Conservation (phyloP, 2,329 filamentous ascomycete species). For the Pleomassaria siparia region DNA sequence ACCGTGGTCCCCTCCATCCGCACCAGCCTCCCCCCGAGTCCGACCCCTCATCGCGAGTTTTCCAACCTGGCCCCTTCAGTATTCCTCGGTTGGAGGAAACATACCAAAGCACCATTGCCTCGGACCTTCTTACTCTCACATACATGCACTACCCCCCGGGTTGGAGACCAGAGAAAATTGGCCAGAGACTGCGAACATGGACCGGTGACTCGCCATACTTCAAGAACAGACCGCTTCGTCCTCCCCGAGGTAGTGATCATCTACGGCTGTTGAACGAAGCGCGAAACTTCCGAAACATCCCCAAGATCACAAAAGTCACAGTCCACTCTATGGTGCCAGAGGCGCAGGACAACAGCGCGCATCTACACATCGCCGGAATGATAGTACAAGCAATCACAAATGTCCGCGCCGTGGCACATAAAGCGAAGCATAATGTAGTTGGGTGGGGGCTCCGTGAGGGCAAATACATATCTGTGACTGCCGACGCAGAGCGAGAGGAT, state of each 20-base stretch:
- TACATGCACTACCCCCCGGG: constrained; percentile 87
- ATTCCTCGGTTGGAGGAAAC: constrained; percentile 86
- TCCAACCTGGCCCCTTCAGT: constrained; percentile 87
- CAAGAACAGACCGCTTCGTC: constrained; percentile 83
- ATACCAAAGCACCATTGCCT: constrained; percentile 80
- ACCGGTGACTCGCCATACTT: constrained; percentile 91
- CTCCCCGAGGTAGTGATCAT: constrained; percentile 74
- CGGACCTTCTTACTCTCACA: constrained; percentile 84
- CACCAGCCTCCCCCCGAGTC: constrained; percentile 85
- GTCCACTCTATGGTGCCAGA: constrained; percentile 73
- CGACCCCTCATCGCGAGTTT: constrained; percentile 84
- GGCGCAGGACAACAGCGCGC: constrained; percentile 69
- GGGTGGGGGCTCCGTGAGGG: constrained; percentile 75
- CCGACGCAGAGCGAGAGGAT: constrained; percentile 73
- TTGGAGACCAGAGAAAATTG: constrained; percentile 58
- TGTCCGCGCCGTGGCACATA: constrained; percentile 69
- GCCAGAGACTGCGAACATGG: constrained; percentile 78
- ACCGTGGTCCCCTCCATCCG: constrained; percentile 90
- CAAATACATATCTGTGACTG: constrained; percentile 74
- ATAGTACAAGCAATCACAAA: constrained; percentile 84
- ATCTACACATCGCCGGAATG: constrained; percentile 81
- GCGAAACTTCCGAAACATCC: constrained; percentile 79
- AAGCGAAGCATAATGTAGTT: constrained; percentile 68
- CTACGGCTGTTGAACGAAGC: constrained; percentile 68
- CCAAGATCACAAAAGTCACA: constrained; percentile 76